A percentile compares a stretch with the other conserved stretches of the same genome.
Evolutionary conservation across 1,284 basidiomycete species (phyloP).

Genomic region (Ganoderma leucocontextum): DNA sequence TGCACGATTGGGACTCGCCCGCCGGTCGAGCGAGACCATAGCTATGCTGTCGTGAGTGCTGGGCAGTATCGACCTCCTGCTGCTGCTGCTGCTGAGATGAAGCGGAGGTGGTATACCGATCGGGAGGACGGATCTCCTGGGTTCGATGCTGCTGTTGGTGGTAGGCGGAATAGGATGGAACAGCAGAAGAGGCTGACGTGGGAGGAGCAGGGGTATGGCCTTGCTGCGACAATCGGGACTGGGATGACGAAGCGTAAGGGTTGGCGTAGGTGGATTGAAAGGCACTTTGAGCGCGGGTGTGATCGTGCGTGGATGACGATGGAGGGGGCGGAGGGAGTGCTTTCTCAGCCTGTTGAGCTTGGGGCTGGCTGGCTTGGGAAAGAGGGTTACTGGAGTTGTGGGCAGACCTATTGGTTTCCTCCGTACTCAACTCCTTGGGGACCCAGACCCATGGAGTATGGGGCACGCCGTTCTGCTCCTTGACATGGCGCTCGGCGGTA

Average conservation of each 20-base stretch:
- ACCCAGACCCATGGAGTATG: constrained; percentile 50
- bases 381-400: not conserved
- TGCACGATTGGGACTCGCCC: constrained; percentile 8
- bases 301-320: constrained; percentile 18
- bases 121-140: not conserved
- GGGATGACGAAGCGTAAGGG: constrained; percentile 3
- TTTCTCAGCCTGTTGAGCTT: constrained; percentile 21
- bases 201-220: constrained; percentile 15
- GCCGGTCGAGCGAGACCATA: constrained; percentile 26
- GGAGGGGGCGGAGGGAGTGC: constrained; percentile 21
- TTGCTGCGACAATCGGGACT: not conserved
- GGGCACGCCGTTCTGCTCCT: constrained; percentile 37
- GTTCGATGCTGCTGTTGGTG: constrained; percentile 30
- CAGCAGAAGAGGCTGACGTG: constrained; percentile 25
- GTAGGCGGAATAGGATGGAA: constrained; percentile 32
- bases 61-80: constrained; percentile 10
- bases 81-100: constrained; percentile 14
- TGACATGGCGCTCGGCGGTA: constrained; percentile 27
- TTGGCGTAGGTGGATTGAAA: not conserved
- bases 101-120: not conserved
- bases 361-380: constrained; percentile 23
- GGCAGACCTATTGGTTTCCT: constrained; percentile 30
- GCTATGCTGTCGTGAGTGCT: constrained; percentile 27
- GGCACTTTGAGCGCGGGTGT: constrained; percentile 17
- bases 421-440: constrained; percentile 40